Evolutionary conservation across 2,329 filamentous ascomycete genomes (phyloP).

Genomic region (Ploettnerulaceae sp.): DNA sequence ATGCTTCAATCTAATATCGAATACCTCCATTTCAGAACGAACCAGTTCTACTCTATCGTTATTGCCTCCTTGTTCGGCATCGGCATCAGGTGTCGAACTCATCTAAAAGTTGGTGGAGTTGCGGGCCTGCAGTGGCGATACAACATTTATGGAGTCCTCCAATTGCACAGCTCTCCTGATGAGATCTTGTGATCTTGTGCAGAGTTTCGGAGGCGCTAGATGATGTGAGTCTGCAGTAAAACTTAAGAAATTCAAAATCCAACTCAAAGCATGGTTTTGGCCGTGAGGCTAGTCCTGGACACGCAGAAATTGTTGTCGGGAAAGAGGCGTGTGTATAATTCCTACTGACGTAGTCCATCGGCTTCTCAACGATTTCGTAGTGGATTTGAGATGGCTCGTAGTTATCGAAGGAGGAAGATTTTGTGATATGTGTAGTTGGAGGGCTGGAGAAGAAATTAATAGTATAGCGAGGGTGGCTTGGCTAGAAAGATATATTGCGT

Average conservation of each 20-base stretch:
- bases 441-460: constrained; percentile 48
- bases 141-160: constrained; percentile 55
- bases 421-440: constrained; percentile 72
- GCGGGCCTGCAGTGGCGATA: constrained; percentile 63
- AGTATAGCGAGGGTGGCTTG: constrained; percentile 47
- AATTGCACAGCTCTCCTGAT: constrained; percentile 65
- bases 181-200: constrained; percentile 61
- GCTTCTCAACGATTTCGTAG: constrained; percentile 51
- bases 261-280: constrained; percentile 44
- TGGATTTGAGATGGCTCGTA: constrained; percentile 62
- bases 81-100: constrained; percentile 50
- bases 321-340: constrained; percentile 58
- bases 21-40: constrained; percentile 59
- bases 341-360: constrained; percentile 63
- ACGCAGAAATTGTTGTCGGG: constrained; percentile 50
- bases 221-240: constrained; percentile 51
- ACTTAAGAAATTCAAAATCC: too few relatives aligned
- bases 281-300: constrained; percentile 53
- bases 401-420: constrained; percentile 50
- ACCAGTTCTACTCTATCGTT: constrained; percentile 58
- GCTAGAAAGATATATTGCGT: constrained; percentile 57
- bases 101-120: constrained; percentile 48
- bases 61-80: constrained; percentile 45
- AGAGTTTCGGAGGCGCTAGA: constrained; percentile 50
- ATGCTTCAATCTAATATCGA: constrained; percentile 52